Conservation (phyloP, 2,329 filamentous ascomycete species). For the Sphaerulina vaccinii region DNA sequence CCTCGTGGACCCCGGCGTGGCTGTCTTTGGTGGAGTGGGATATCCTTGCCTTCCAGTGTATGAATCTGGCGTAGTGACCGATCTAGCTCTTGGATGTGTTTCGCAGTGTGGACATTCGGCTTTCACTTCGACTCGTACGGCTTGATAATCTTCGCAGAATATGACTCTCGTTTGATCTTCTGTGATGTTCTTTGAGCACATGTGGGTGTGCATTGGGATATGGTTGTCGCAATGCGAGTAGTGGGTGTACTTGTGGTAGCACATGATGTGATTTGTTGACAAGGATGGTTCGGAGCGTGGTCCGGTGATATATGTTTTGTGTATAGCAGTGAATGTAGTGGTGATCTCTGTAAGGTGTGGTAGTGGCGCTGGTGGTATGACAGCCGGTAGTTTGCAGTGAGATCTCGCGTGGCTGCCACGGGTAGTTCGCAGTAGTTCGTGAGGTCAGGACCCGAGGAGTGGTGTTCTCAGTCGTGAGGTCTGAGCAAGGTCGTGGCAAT, state of each 20-base stretch:
- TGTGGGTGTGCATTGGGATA: conserved; percentile 35
- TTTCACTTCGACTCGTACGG: conserved; percentile 20
- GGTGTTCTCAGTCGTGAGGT: not conserved
- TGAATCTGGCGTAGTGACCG: conserved; percentile 12
- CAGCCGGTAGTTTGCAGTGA: not conserved
- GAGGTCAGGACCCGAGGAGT: not conserved
- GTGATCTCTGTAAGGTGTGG: too few relatives aligned
- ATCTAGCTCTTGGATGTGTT: not conserved
- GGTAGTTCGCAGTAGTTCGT: not conserved
- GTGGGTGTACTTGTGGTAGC: conserved; percentile 38
- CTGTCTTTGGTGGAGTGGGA: conserved; percentile 27
- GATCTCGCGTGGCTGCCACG: not conserved
- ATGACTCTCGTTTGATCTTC: conserved; percentile 33
- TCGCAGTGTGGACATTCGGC: conserved; percentile 28
- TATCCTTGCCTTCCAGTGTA: conserved; percentile 14
- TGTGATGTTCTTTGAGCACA: conserved; percentile 33
- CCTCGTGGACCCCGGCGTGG: conserved; percentile 20
- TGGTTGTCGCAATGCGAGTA: conserved; percentile 30
- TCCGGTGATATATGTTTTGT: not conserved
- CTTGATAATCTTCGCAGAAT: conserved; percentile 36
- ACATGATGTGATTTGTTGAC: conserved; percentile 25
- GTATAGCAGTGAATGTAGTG: not conserved
- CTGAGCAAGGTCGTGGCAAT: not conserved
- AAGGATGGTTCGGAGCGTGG: not conserved
- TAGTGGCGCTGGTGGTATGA: not conserved